These are phyloP conservation scores for Exserohilum turcica DNA, from an alignment of 2,329 filamentous ascomycete species.

Conservation along the genomic window DNA sequence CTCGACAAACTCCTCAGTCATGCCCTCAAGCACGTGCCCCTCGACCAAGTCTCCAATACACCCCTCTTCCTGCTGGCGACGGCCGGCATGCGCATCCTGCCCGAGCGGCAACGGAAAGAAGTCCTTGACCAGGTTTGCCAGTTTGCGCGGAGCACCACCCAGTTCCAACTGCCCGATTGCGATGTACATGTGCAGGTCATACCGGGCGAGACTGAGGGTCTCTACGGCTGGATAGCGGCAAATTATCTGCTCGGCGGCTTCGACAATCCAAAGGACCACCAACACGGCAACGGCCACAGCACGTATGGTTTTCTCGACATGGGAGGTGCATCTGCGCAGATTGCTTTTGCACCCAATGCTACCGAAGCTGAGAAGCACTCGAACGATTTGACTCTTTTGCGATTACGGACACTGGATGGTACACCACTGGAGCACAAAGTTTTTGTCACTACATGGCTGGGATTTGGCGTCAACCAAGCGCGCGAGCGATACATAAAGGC, in stretches of 20 bases:
- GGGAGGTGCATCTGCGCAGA: conserved; percentile 96
- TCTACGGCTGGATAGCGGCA: conserved; percentile 97
- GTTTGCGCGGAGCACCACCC: conserved; percentile 76
- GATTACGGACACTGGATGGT: conserved; percentile 83
- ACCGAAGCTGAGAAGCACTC: conserved; percentile 91
- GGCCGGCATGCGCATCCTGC: conserved; percentile 88
- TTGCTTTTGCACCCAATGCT: conserved; percentile 92
- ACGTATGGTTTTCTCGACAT: conserved; percentile 98
- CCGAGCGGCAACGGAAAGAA: conserved; percentile 70
- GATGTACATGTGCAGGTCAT: conserved; percentile 90
- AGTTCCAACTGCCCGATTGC: conserved; percentile 90
- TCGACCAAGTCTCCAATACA: conserved; percentile 77
- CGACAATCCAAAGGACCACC: conserved; percentile 73
- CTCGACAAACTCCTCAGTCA: conserved; percentile 79
- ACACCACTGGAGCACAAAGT: conserved; percentile 79
- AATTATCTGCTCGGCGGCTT: conserved; percentile 96
- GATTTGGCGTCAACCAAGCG: conserved; percentile 95
- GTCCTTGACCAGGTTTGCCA: conserved; percentile 80
- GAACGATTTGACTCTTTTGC: conserved; percentile 83
- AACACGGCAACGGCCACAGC: conserved; percentile 84
- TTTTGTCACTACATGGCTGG: conserved; percentile 95
- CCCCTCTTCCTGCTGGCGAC: conserved; percentile 96
- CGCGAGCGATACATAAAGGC: conserved; percentile 80
- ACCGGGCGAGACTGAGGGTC: conserved; percentile 88
- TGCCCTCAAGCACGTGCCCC: conserved; percentile 77